Percentiles rank a stretch among this genome's conserved stretches.
phyloP scores from a whole-genome alignment of 306 rosid genomes.

The Gynostemma pentaphyllum region DNA sequence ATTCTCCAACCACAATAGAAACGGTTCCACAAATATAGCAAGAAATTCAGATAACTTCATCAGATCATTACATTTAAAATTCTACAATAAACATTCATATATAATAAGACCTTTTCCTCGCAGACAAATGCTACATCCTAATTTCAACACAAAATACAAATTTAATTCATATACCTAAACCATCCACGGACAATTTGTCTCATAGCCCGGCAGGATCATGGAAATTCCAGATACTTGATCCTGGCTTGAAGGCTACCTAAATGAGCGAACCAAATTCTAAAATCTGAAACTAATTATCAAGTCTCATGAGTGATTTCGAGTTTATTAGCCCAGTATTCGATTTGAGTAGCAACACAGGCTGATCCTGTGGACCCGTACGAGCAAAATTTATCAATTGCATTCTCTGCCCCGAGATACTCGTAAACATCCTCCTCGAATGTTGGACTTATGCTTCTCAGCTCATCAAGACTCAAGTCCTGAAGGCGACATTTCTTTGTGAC shows the following conservation, averaged over 20 bases:
- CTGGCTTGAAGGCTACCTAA: not conserved
- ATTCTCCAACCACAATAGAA: too few species aligned
- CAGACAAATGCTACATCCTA: not conserved
- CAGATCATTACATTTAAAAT: not conserved
- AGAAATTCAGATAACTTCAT: too few species aligned
- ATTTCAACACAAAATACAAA: not conserved
- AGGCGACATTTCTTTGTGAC: conserved; percentile 56
- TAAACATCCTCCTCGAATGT: conserved; percentile 69
- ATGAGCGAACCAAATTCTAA: not conserved
- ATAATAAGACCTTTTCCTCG: not conserved
- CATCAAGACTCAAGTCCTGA: conserved; percentile 54
- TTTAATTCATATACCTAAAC: not conserved
- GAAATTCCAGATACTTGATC: not conserved
- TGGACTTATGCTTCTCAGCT: conserved; percentile 47
- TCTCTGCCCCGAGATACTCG: conserved; percentile 78
- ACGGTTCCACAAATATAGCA: too few species aligned
- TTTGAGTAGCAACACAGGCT: conserved; percentile 66
- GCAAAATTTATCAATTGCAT: conserved; percentile 59
- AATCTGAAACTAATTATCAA: too few species aligned
- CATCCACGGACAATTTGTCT: too few species aligned
- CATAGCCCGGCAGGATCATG: not conserved
- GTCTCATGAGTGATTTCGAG: conserved; percentile 30
- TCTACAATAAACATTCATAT: not conserved
- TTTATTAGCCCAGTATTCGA: conserved; percentile 47
- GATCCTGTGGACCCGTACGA: conserved; percentile 94